A percentile compares a stretch with the other conserved stretches of the same genome.
phyloP scores from a whole-genome alignment of 1,284 basidiomycete genomes.

The Xerocomus amazonicus region DNA sequence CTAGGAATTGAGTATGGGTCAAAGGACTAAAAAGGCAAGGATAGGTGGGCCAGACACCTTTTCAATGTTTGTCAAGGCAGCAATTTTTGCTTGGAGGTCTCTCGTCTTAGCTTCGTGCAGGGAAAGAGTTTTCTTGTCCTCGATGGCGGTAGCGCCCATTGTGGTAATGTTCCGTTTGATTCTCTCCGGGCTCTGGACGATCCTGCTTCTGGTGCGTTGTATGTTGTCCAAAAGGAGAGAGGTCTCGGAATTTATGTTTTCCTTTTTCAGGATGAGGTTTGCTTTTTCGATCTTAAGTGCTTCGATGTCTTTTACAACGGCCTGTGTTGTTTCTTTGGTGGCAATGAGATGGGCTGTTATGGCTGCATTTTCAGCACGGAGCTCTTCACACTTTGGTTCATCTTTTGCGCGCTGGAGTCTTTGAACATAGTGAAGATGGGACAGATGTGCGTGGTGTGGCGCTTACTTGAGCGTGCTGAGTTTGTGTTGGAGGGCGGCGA shows the following conservation, averaged over 20 bases:
- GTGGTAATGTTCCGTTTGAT: slow-evolving; percentile 74
- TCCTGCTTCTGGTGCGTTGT: slow-evolving; percentile 59
- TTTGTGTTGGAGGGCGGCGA: slow-evolving; percentile 50
- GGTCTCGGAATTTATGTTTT: slow-evolving; percentile 56
- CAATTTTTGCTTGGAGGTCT: slow-evolving; percentile 72
- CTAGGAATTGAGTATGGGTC: slow-evolving; percentile 34
- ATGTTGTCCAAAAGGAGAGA: slow-evolving; percentile 57
- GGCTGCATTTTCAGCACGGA: slow-evolving; percentile 58
- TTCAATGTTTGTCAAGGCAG: slow-evolving; percentile 69
- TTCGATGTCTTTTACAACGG: slow-evolving; percentile 57
- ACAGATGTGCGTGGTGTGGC: background rate
- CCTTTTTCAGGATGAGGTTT: slow-evolving; percentile 56
- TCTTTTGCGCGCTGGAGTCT: slow-evolving; percentile 70
- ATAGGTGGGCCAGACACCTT: slow-evolving; percentile 42
- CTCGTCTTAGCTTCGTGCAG: slow-evolving; percentile 67
- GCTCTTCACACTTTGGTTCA: slow-evolving; percentile 61
- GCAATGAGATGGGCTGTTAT: slow-evolving; percentile 62
- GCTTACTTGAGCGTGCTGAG: slow-evolving; percentile 64
- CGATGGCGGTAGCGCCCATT: slow-evolving; percentile 60
- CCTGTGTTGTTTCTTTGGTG: slow-evolving; percentile 62
- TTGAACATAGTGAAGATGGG: background rate
- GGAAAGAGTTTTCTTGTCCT: slow-evolving; percentile 59
- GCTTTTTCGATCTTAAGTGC: slow-evolving; percentile 67
- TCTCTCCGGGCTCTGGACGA: slow-evolving; percentile 85
- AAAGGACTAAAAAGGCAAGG: background rate